Evolutionary conservation across 2,329 filamentous ascomycete genomes (phyloP).

Genomic region (Fusarium paranaense): DNA sequence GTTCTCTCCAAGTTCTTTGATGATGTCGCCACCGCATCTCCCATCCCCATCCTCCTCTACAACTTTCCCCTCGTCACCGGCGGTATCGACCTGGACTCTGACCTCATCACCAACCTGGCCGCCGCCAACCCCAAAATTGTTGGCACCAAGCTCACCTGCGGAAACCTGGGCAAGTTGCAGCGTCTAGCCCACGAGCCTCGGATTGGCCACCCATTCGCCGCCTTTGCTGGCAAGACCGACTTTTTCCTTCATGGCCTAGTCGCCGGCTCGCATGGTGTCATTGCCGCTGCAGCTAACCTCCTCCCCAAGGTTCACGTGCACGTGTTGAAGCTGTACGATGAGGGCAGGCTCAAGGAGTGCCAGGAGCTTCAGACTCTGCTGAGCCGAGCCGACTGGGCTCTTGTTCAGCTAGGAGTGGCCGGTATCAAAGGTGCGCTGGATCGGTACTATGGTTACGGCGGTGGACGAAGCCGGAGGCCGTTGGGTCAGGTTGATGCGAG

Average conservation of each 20-base stretch:
- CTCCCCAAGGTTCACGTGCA: slow-evolving; percentile 73
- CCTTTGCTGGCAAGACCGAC: slow-evolving; percentile 78
- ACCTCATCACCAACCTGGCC: slow-evolving; percentile 44
- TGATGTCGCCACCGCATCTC: slow-evolving; percentile 67
- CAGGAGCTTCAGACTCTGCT: slow-evolving; percentile 72
- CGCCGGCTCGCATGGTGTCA: slow-evolving; percentile 76
- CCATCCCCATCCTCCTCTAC: slow-evolving; percentile 72
- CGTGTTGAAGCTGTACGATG: slow-evolving; percentile 69
- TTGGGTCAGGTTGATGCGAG: slow-evolving; percentile 14
- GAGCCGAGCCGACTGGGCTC: slow-evolving; percentile 76
- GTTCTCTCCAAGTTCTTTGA: slow-evolving; percentile 70
- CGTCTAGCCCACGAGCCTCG: slow-evolving; percentile 50
- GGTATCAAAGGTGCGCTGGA: slow-evolving; percentile 75
- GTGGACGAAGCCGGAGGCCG: slow-evolving; percentile 22
- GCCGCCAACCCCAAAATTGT: slow-evolving; percentile 62
- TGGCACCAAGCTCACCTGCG: slow-evolving; percentile 72
- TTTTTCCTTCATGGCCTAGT: slow-evolving; percentile 78
- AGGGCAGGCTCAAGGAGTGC: slow-evolving; percentile 68
- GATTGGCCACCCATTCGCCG: slow-evolving; percentile 63
- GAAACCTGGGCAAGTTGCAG: slow-evolving; percentile 70
- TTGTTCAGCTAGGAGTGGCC: slow-evolving; percentile 75
- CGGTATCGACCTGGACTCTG: slow-evolving; percentile 70
- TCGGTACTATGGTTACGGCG: slow-evolving; percentile 71
- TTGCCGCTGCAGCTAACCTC: slow-evolving; percentile 78
- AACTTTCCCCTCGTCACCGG: slow-evolving; percentile 71